Evolutionary conservation across 1,139 yeast genomes (phyloP), one percentile per base, ranked within the genome.

Genomic region (Saccharomyces hybrid): DNA sequence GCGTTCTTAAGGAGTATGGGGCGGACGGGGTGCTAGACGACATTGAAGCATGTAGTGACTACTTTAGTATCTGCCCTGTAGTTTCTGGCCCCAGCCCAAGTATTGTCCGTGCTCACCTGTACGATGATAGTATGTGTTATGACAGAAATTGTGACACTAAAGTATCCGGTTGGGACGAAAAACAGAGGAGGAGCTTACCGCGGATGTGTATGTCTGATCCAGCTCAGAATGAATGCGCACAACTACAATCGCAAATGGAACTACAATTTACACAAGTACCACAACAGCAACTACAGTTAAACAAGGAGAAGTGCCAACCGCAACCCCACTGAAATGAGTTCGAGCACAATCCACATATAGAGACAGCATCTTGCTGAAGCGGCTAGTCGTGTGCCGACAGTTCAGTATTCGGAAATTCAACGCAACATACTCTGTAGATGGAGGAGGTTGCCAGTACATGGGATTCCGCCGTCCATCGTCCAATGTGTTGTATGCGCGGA

Each of bases 381-480:
- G 9, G 9, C 31, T 28, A 28, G 31, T 28, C 31, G 13, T 28
- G 8, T 28, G 31, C 31, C 9, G 31, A 28, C 31, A 28, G 31
- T 28, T 6, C 31, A 28, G 13, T 28, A 28, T 28, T 28, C 31
- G 9, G 31, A 28, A 28, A 28, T 28, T 28, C 31, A 28, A 76
- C 91, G 0, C 80, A 84, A 57, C 76, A 79, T 54, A 73, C 76
- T 11, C 75, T 80, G 49, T 73, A 86, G 46, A 71, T 87, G 49
- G 96, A 97, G 0, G 68, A 84, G 1, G 74, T 87, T 2, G 85
- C 95, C 1, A 74, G 79, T 3, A 71, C 81, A 14, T 93, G 97
- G 97, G 84, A 86, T 2, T 16, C 16, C 31, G 31, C 31, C 31
- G 31, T 28, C 31, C 31, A 69, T 80, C 0, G 71, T 76, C 0